Evolutionary conservation across 2,329 filamentous ascomycete genomes (phyloP), one percentile per base, ranked within the genome.

Genomic region (Colletotrichum sp.): DNA sequence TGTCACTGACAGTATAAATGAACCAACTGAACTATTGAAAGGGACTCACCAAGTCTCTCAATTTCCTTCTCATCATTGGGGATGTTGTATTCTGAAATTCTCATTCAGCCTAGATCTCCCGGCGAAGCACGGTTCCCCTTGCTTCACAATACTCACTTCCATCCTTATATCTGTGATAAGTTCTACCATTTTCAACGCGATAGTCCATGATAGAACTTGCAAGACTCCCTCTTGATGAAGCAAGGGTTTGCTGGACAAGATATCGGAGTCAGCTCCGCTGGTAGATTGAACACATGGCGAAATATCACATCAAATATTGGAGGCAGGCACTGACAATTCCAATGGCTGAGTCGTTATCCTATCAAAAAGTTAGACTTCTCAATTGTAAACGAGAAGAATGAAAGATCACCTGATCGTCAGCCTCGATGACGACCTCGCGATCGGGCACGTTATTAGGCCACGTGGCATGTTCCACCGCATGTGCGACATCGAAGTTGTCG

Each of bases 151-250:
- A 57, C 71, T 57, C 7, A 70, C 71, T 74, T 7, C 71, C 71
- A 55, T 74, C 71, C 15, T 68, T 62, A 26, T 57, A 85, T 6
- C 83, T 77, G 65, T 65, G 65, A 24, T 74, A 74, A 4, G 71
- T 74, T n/a, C 71, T 69, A 9, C 71, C 71, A 52, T 74, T 74
- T 44, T 74, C 71, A 44, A 65, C 57, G 30, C 71, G 26, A 34
- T 66, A 74, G 32, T 69, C 59, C 13, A 60, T 60, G 36, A 74
- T 85, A 67, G 84, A 86, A 2, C 84, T 84, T 16, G 78, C 78
- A n/a, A 84, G 77, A 10, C 82, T 84, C 0, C 79, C 80, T 0
- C 81, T 82, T 57, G 82, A 83, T n/a, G 52, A 39, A 32, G 71
- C 39, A 15, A 62, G 57, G 12, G 48, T 63, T 60, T 65, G 62